Evolutionary conservation across 2,329 filamentous ascomycete species (phyloP).

Genomic region (Fusarium tricinctum): DNA sequence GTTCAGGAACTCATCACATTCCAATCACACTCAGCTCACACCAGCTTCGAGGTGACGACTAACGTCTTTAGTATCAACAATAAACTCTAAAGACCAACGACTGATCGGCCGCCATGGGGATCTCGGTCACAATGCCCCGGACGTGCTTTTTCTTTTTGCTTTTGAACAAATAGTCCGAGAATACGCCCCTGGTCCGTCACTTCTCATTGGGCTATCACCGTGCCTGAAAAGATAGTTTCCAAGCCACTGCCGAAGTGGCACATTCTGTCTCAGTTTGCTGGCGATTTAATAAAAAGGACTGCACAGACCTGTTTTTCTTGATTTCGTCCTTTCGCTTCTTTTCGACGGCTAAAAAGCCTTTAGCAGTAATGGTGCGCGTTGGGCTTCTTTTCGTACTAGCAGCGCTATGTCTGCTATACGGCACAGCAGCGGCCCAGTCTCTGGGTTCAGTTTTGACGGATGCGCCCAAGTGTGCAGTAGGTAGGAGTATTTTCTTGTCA

Average conservation of each 20-base stretch:
- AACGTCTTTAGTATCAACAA: not conserved
- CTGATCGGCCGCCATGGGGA: too few species aligned
- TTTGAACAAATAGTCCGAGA: not conserved
- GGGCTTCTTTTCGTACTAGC: not conserved
- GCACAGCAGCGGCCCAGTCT: not conserved
- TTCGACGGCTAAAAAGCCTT: not conserved
- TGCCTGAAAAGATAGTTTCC: not conserved
- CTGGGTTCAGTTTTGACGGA: not conserved
- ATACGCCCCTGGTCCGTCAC: not conserved
- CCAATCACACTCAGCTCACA: not conserved
- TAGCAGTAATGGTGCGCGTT: not conserved
- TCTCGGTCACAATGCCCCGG: too few species aligned
- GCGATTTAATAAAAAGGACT: constrained; percentile 1
- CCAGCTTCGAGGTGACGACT: not conserved
- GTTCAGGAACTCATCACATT: constrained; percentile 9
- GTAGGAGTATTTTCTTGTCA: not conserved
- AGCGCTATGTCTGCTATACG: not conserved
- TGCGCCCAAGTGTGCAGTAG: constrained; percentile 4
- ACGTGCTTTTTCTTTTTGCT: not conserved
- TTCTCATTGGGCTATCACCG: not conserved
- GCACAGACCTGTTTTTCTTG: not conserved
- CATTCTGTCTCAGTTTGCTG: not conserved
- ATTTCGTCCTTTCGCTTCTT: not conserved
- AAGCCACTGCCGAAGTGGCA: constrained; percentile 18
- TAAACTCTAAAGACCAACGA: too few species aligned